phyloP scores from a whole-genome alignment of 345 rosid genomes.

The Gossypium rotundifolium region DNA sequence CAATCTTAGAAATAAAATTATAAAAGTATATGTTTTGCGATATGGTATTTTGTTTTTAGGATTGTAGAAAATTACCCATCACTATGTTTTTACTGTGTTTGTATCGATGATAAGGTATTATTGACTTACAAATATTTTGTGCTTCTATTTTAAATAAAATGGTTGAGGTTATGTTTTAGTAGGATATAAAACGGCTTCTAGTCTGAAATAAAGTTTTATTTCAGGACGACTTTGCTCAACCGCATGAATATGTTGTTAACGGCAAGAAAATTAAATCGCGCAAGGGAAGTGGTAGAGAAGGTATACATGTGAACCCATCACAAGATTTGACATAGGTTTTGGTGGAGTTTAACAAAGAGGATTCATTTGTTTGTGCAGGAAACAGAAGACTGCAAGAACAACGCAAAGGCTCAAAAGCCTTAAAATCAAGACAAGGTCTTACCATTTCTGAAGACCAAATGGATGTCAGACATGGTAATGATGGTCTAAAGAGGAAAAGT shows the following conservation, averaged over 20 bases:
- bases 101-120: neutral
- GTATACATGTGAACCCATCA: constrained; percentile 22
- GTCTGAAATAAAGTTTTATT: constrained; percentile 12
- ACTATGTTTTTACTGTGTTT: neutral
- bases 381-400: constrained; percentile 25
- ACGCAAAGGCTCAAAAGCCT: constrained; percentile 14
- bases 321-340: neutral
- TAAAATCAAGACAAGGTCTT: constrained; percentile 20
- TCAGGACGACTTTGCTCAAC: constrained; percentile 84
- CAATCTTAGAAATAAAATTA: neutral
- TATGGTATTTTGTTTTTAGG: neutral
- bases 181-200: neutral
- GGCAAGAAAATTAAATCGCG: constrained; percentile 41
- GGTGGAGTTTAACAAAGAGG: constrained; percentile 9
- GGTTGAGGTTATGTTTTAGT: neutral
- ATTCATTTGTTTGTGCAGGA: constrained; percentile 35
- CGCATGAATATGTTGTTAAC: constrained; percentile 40
- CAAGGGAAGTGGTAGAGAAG: constrained; percentile 34
- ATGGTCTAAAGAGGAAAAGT: constrained; percentile 20
- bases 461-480: constrained; percentile 23
- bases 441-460: constrained; percentile 21
- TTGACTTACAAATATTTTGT: neutral
- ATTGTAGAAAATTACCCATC: neutral
- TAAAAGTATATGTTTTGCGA: neutral
- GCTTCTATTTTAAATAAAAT: neutral